Evolutionary conservation across 495 filamentous ascomycete genomes (phyloP), one percentile per base, ranked within the genome.

Genomic region (Neurospora sp.): DNA sequence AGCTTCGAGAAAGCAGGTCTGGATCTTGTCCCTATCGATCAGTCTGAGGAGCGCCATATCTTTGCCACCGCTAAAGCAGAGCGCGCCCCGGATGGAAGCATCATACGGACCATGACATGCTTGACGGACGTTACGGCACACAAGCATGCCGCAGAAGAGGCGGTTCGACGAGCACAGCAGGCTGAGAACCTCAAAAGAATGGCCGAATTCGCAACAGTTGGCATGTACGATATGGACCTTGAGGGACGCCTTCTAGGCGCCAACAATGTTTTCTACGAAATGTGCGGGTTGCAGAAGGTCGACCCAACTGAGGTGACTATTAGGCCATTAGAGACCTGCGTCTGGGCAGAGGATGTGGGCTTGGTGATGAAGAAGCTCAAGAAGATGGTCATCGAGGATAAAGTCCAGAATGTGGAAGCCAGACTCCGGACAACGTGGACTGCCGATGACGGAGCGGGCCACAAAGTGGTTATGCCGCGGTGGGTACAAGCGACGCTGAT

Each of bases 121-220:
- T 75, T 85, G n/a, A 84, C 82, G 12, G 83, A 85, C 72, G 83
- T 85, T 39, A 85, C 82, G 18, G 73, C 76, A 14, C 83, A 85
- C 69, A 83, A 82, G 69, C 77, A 79, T 68, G 76, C 80, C 10
- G 82, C 83, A 3, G 82, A 83, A 39, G 82, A 84, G 70, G 83
- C 83, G 0, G 78, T 82, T 11, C 78, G 81, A 4, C 80, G 83
- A 11, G 83, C 83, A 9, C 82, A 84, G 72, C 82, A 85, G 71
- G 82, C 83, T 2, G 82, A 85, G 73, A 84, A 85, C 70, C 80
- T 85, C 70, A 85, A 84, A 74, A 80, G 83, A 44, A 84, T 85
- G 82, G 82, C 83, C 48, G 82, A 85, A 68, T 81, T 81, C 68
- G 82, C 83, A 5, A 85, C 83, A 2, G 83, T 85, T 31, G 83